These are phyloP conservation scores for Alternaria triticina DNA, from an alignment of 2,329 filamentous ascomycete genomes.

Conservation along the genomic window DNA sequence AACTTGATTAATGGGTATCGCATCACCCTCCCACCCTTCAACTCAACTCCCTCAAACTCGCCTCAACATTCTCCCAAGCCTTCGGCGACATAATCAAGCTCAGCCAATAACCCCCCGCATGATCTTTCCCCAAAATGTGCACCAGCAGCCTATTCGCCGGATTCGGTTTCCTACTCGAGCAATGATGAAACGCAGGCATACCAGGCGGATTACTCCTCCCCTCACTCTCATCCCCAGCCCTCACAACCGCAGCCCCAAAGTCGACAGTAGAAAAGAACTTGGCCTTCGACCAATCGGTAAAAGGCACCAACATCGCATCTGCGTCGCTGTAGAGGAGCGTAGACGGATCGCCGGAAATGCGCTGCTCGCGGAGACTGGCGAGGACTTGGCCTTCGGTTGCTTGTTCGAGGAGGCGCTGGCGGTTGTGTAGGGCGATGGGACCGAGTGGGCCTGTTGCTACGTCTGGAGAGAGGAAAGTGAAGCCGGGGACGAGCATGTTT, in stretches of 20 bases:
- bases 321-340: slow-evolving; percentile 17
- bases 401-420: slow-evolving; percentile 19
- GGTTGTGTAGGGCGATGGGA: slow-evolving; percentile 20
- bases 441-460: slow-evolving; percentile 19
- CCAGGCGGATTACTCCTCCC: slow-evolving; percentile 14
- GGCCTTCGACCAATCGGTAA: slow-evolving; percentile 23
- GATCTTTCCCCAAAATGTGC: slow-evolving; percentile 21
- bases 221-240: slow-evolving; percentile 1
- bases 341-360: slow-evolving; percentile 23
- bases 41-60: not conserved
- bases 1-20: too few relatives aligned
- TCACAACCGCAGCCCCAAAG: slow-evolving; percentile 20
- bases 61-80: slow-evolving; percentile 20
- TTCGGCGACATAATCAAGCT: slow-evolving; percentile 8
- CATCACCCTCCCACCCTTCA: not conserved
- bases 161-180: slow-evolving; percentile 8
- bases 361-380: slow-evolving; percentile 26
- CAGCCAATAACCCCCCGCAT: slow-evolving; percentile 17
- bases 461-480: slow-evolving; percentile 14
- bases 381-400: slow-evolving; percentile 24
- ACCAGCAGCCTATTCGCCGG: slow-evolving; percentile 13
- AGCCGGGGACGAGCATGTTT: slow-evolving; percentile 21
- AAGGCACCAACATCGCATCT: slow-evolving; percentile 15
- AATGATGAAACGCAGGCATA: slow-evolving; percentile 19
- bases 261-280: slow-evolving; percentile 26